A percentile compares a stretch with the other conserved stretches of the same genome.
phyloP scores from a whole-genome alignment of 345 rosid species.

The Raphanus sativus region DNA sequence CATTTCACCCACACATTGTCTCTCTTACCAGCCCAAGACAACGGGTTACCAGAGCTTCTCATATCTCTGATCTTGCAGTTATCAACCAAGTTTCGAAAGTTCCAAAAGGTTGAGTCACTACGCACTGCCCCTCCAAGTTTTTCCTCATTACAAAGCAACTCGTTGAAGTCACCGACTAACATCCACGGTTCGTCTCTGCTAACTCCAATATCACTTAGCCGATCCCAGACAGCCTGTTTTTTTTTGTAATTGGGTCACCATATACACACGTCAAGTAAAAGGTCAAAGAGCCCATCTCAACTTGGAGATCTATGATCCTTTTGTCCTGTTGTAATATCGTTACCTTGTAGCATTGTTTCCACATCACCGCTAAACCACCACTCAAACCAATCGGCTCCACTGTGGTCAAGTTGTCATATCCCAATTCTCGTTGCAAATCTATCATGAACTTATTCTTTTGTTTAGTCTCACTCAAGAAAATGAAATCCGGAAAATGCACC shows the following conservation, averaged over 20 bases:
- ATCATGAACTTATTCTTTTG: not conserved
- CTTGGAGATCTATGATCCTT: not conserved
- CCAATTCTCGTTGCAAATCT: not conserved
- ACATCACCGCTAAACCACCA: too few species aligned
- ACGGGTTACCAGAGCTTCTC: too few species aligned
- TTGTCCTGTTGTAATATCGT: not conserved
- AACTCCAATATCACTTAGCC: not conserved
- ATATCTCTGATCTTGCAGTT: not conserved
- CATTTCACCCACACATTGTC: too few species aligned
- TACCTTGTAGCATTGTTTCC: not conserved
- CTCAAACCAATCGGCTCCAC: not conserved
- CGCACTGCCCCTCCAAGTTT: not conserved
- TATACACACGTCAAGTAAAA: not conserved
- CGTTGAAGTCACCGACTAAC: not conserved
- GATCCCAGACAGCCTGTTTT: not conserved
- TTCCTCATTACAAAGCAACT: not conserved
- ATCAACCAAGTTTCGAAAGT: not conserved
- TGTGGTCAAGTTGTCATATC: not conserved
- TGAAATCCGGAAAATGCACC: not conserved
- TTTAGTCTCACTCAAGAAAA: not conserved
- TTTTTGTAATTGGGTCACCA: not conserved
- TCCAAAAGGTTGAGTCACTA: not conserved
- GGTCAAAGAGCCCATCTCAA: not conserved
- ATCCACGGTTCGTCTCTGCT: not conserved
- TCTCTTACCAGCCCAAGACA: too few species aligned